A percentile compares a stretch with the other conserved stretches of the same genome.
Evolutionary conservation across 78 protist species (phyloP).

Genomic region (Trichosphaerium sp.): DNA sequence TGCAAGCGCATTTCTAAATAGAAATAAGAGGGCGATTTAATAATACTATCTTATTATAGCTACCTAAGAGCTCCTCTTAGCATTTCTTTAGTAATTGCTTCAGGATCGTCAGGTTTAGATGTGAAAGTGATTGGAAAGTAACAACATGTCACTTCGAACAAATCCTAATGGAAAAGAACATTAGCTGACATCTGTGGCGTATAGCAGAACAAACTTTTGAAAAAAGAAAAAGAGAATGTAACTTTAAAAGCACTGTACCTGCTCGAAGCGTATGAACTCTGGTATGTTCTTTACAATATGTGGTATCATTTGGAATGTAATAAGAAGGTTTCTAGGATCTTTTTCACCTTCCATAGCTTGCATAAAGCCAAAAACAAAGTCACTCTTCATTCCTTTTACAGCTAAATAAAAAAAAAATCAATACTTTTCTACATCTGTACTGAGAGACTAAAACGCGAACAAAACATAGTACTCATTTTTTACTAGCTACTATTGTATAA

Average conservation of each 20-base stretch:
- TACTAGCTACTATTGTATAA: too few relatives aligned
- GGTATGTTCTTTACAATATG: conserved; percentile 18
- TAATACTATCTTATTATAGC: background rate
- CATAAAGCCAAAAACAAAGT: conserved; percentile 58
- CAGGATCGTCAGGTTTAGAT: conserved; percentile 77
- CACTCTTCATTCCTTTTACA: conserved; percentile 22
- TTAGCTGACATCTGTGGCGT: background rate
- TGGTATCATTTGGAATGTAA: conserved; percentile 39
- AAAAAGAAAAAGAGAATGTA: background rate
- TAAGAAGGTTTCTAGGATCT: conserved; percentile 83
- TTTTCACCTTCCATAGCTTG: conserved; percentile 83
- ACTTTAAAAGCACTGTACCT: background rate
- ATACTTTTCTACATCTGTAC: background rate
- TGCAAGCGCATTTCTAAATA: conserved; percentile 13
- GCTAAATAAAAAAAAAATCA: background rate
- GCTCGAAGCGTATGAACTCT: conserved; percentile 17
- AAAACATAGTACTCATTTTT: background rate
- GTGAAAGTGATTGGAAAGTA: conserved; percentile 82
- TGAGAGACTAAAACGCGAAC: background rate
- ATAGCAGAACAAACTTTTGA: too few relatives aligned
- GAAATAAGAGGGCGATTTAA: background rate
- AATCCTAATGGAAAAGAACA: conserved; percentile 7
- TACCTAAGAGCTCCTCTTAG: conserved; percentile 21
- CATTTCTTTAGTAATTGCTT: conserved; percentile 28
- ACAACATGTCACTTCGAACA: conserved; percentile 60